A percentile compares a stretch with the other conserved stretches of the same genome.
Evolutionary conservation across 306 rosid genomes (phyloP).

Genomic region (Boehmeria nivea): DNA sequence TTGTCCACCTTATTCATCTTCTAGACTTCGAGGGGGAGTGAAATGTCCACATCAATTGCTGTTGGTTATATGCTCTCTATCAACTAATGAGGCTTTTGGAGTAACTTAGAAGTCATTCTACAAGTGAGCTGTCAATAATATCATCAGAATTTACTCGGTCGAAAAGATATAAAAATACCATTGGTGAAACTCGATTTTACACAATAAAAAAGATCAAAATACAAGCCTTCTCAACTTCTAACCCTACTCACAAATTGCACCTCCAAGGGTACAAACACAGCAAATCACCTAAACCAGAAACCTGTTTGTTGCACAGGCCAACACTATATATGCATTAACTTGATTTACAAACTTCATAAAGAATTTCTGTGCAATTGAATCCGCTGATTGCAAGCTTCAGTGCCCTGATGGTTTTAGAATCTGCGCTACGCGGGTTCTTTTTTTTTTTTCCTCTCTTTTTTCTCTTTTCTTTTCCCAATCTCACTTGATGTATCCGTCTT

Average conservation of each 20-base stretch:
- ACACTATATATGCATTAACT: slow-evolving; percentile 25
- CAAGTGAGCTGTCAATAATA: neutral
- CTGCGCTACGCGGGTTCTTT: neutral
- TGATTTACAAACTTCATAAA: slow-evolving; percentile 31
- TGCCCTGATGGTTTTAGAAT: slow-evolving; percentile 19
- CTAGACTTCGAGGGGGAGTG: neutral
- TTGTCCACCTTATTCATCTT: neutral
- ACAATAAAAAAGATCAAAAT: slow-evolving; percentile 13
- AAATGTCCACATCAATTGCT: neutral
- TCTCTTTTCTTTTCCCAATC: slow-evolving; percentile 24
- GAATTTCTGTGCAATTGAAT: slow-evolving; percentile 25
- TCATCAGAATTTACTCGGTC: neutral
- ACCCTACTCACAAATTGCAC: slow-evolving; percentile 37
- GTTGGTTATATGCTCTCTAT: neutral
- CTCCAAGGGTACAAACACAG: slow-evolving; percentile 31
- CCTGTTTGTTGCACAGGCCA: slow-evolving; percentile 36
- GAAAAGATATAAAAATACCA: neutral
- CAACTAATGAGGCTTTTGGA: neutral
- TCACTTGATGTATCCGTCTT: slow-evolving; percentile 17
- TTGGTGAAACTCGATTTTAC: slow-evolving; percentile 8
- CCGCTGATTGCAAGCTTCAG: slow-evolving; percentile 18
- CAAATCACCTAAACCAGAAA: slow-evolving; percentile 28
- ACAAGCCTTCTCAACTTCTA: slow-evolving; percentile 22
- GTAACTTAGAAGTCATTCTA: neutral
- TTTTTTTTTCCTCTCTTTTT: slow-evolving; percentile 10